Conservation (phyloP, 2,329 filamentous ascomycete species). For the Fusarium sp. region DNA sequence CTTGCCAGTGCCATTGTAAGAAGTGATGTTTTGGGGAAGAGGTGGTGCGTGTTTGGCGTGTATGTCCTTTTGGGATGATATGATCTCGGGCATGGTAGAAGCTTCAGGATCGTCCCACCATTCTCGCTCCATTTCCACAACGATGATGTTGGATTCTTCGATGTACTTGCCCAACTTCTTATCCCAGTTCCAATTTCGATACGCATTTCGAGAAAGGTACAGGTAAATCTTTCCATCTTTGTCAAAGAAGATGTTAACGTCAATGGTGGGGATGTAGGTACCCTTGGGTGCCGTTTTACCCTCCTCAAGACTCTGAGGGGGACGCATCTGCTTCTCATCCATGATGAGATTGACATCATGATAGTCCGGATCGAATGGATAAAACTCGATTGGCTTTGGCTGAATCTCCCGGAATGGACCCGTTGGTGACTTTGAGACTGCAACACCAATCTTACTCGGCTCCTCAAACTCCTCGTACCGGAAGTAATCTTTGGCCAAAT, state of each 20-base stretch:
- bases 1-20: slow-evolving; percentile 52
- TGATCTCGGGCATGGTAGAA: slow-evolving; percentile 50
- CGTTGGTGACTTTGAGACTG: slow-evolving; percentile 50
- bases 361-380: slow-evolving; percentile 51
- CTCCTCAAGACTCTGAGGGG: slow-evolving; percentile 44
- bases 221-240: slow-evolving; percentile 52
- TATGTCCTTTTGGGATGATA: slow-evolving; percentile 44
- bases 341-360: slow-evolving; percentile 54
- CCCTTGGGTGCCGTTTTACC: slow-evolving; percentile 49
- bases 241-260: slow-evolving; percentile 61
- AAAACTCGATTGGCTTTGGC: slow-evolving; percentile 49
- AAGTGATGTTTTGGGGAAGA: slow-evolving; percentile 47
- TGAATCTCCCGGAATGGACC: slow-evolving; percentile 51
- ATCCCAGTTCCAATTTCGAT: slow-evolving; percentile 54
- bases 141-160: slow-evolving; percentile 53
- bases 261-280: slow-evolving; percentile 55
- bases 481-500: slow-evolving; percentile 50
- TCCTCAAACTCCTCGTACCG: slow-evolving; percentile 51
- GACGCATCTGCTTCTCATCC: slow-evolving; percentile 51
- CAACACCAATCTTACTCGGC: slow-evolving; percentile 52
- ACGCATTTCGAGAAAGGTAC: slow-evolving; percentile 51
- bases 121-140: slow-evolving; percentile 49
- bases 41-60: slow-evolving; percentile 44
- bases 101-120: slow-evolving; percentile 53
- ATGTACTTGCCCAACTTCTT: slow-evolving; percentile 49